Conservation (phyloP, 2,329 filamentous ascomycete genomes). For the Ophiostoma sp. region DNA sequence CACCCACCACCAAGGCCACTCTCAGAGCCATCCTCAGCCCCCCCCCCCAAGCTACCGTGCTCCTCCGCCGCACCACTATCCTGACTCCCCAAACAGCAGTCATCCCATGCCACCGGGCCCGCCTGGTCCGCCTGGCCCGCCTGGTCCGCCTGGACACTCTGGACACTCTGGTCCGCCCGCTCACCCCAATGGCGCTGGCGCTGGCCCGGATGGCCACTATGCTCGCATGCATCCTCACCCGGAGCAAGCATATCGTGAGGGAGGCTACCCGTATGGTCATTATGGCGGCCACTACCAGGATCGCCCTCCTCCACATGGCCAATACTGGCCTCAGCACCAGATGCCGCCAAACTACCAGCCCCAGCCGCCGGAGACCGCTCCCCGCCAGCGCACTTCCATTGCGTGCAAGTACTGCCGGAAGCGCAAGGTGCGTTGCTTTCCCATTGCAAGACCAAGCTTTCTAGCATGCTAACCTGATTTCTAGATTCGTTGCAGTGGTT, state of each 20-base stretch:
- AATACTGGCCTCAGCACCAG: slow-evolving; percentile 25
- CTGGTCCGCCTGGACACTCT: slow-evolving; percentile 39
- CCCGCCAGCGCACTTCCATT: slow-evolving; percentile 55
- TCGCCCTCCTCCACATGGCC: slow-evolving; percentile 20
- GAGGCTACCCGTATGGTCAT: slow-evolving; percentile 26
- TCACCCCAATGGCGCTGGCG: slow-evolving; percentile 12
- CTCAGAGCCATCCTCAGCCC: neutral
- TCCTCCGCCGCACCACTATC: slow-evolving; percentile 25
- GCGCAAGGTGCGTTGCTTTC: slow-evolving; percentile 46
- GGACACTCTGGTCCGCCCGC: slow-evolving; percentile 32
- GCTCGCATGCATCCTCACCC: slow-evolving; percentile 27
- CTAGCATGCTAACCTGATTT: neutral
- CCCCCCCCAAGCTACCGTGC: slow-evolving; percentile 20
- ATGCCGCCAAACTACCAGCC: slow-evolving; percentile 33
- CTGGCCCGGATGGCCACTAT: slow-evolving; percentile 25
- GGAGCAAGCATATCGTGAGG: slow-evolving; percentile 24
- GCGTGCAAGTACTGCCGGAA: slow-evolving; percentile 58
- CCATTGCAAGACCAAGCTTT: neutral
- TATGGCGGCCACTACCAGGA: slow-evolving; percentile 28
- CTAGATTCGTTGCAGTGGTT: slow-evolving; percentile 58
- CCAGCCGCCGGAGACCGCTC: slow-evolving; percentile 46
- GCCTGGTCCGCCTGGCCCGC: slow-evolving; percentile 34
- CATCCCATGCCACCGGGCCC: slow-evolving; percentile 17
- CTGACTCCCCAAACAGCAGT: slow-evolving; percentile 36
- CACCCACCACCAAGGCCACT: neutral